phyloP scores from a whole-genome alignment of 1,139 yeast species.

The Scheffersomyces segobiensis region DNA sequence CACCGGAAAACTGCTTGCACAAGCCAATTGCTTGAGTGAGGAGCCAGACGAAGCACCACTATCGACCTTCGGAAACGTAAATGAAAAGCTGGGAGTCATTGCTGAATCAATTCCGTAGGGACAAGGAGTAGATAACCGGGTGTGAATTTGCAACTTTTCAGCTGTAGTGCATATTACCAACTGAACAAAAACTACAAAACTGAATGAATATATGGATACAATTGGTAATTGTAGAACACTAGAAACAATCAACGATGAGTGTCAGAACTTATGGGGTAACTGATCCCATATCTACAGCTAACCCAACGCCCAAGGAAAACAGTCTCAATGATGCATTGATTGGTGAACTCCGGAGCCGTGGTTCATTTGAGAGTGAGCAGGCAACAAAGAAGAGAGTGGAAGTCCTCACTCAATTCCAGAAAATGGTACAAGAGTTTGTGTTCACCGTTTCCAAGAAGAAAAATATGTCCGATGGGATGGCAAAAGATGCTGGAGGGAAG shows the following conservation, averaged over 20 bases:
- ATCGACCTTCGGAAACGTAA: neutral
- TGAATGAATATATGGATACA: neutral
- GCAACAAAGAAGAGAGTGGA: slow-evolving; percentile 80
- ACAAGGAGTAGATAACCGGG: neutral
- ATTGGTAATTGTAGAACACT: slow-evolving; percentile 6
- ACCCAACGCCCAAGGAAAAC: slow-evolving; percentile 81
- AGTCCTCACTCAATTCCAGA: slow-evolving; percentile 69
- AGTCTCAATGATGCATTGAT: slow-evolving; percentile 73
- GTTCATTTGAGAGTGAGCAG: slow-evolving; percentile 83
- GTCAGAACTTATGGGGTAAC: slow-evolving; percentile 71
- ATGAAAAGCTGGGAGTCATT: neutral
- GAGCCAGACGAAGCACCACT: neutral
- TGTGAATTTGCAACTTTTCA: neutral
- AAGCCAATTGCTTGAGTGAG: neutral
- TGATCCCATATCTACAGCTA: slow-evolving; percentile 80
- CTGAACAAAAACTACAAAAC: neutral
- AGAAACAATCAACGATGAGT: slow-evolving; percentile 19
- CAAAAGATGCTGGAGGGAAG: slow-evolving; percentile 95
- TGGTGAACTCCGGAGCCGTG: slow-evolving; percentile 76
- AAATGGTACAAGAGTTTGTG: slow-evolving; percentile 77
- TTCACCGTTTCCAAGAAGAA: slow-evolving; percentile 73
- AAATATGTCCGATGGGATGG: slow-evolving; percentile 97
- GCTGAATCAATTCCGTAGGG: neutral
- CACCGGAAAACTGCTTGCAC: neutral
- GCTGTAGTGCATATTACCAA: neutral